Percentiles rank a stretch among this genome's conserved stretches.
These are phyloP conservation scores for Candida takata DNA, from an alignment of 805 yeast species.

Conservation along the genomic window DNA sequence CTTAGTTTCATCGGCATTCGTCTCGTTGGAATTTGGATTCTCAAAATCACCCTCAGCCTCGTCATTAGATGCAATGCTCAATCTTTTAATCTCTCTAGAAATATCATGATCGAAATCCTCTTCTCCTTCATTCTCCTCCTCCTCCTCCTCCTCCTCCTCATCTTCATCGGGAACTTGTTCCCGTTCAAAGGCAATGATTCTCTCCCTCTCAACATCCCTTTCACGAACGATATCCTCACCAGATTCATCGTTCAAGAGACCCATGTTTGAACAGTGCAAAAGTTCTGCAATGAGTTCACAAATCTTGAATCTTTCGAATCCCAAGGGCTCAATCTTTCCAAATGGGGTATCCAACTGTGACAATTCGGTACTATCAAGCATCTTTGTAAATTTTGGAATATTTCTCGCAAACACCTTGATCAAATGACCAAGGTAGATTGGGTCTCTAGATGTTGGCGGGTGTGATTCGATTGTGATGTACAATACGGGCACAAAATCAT, in stretches of 20 bases:
- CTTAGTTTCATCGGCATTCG: conserved; percentile 17
- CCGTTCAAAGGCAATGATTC: conserved; percentile 34
- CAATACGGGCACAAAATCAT: conserved; percentile 82
- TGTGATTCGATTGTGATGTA: conserved; percentile 78
- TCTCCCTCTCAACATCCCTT: conserved; percentile 60
- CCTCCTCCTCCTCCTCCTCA: conserved; percentile 26
- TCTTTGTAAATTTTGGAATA: conserved; percentile 59
- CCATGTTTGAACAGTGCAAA: conserved; percentile 97
- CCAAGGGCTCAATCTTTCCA: conserved; percentile 66
- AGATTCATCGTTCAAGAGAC: conserved; percentile 67
- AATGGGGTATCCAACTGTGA: conserved; percentile 51
- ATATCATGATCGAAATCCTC: conserved; percentile 30
- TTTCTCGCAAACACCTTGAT: conserved; percentile 70
- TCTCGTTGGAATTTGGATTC: conserved; percentile 9
- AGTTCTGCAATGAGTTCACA: conserved; percentile 92
- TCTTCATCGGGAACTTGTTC: conserved; percentile 17
- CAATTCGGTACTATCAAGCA: conserved; percentile 39
- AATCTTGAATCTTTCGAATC: conserved; percentile 85
- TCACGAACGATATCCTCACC: conserved; percentile 62
- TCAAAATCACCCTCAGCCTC: conserved; percentile 10
- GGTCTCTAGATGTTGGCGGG: conserved; percentile 90
- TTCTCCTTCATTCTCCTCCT: conserved; percentile 23
- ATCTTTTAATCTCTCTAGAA: conserved; percentile 20
- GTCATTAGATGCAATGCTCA: conserved; percentile 12
- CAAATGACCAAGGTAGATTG: conserved; percentile 84